These are phyloP conservation scores for Penicillium steckii DNA, from an alignment of 495 filamentous ascomycete species.

Conservation along the genomic window DNA sequence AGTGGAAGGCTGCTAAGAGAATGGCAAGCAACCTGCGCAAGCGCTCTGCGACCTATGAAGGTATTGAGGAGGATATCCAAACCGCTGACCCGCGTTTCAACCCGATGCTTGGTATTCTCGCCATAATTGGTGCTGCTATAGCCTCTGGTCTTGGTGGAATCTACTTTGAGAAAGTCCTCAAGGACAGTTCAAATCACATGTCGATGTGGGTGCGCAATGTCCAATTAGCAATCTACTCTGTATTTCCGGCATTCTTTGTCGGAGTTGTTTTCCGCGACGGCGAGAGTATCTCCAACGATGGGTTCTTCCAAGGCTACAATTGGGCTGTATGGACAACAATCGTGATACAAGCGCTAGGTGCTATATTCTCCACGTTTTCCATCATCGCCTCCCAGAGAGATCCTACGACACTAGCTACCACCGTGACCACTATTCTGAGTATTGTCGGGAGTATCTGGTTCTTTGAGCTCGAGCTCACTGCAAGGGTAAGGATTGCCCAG, in stretches of 20 bases:
- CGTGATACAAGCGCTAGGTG: constrained; percentile 76
- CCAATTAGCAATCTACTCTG: constrained; percentile 87
- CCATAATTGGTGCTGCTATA: constrained; percentile 71
- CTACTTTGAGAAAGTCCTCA: constrained; percentile 94
- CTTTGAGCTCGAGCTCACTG: constrained; percentile 74
- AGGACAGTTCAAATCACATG: constrained; percentile 66
- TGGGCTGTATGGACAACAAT: constrained; percentile 86
- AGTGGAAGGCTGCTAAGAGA: constrained; percentile 46
- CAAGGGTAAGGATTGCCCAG: constrained; percentile 53
- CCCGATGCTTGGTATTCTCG: constrained; percentile 69
- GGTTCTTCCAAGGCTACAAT: constrained; percentile 94
- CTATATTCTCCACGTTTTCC: constrained; percentile 77
- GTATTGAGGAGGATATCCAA: constrained; percentile 79
- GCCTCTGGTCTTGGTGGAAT: constrained; percentile 84
- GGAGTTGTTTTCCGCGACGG: constrained; percentile 88
- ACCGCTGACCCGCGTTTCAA: constrained; percentile 66
- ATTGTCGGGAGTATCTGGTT: constrained; percentile 80
- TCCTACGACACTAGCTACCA: constrained; percentile 89
- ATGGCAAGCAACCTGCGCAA: constrained; percentile 48
- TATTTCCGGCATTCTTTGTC: constrained; percentile 82
- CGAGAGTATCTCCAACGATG: constrained; percentile 72
- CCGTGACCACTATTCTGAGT: constrained; percentile 82
- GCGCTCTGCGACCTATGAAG: constrained; percentile 94
- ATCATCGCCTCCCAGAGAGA: constrained; percentile 68
- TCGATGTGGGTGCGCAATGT: constrained; percentile 93